Evolutionary conservation across 805 yeast species (phyloP).

Genomic region (Lachancea cidri): DNA sequence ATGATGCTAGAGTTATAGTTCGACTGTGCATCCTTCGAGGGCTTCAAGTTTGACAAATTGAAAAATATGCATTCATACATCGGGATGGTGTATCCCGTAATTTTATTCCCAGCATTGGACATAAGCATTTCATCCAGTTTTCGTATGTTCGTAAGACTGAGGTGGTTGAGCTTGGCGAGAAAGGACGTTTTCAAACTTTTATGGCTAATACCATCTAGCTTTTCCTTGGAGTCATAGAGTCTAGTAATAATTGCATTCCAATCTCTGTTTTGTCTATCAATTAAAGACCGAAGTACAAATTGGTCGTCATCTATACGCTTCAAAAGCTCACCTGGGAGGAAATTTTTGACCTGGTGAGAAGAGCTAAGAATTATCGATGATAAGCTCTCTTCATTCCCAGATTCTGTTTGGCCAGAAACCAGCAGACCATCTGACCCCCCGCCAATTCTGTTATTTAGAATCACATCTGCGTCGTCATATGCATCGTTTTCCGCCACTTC

Average conservation of each 20-base stretch:
- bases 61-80: conserved; percentile 26
- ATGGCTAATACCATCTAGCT: conserved; percentile 13
- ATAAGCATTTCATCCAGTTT: conserved; percentile 25
- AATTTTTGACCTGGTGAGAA: conserved; percentile 10
- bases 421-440: too few relatives aligned
- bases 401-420: too few relatives aligned
- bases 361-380: conserved; percentile 18
- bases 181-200: conserved; percentile 11
- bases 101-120: conserved; percentile 13
- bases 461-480: conserved; percentile 2
- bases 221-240: conserved; percentile 13
- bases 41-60: conserved; percentile 16
- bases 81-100: conserved; percentile 8
- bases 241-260: conserved; percentile 26
- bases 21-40: not conserved
- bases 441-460: too few relatives aligned
- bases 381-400: conserved; percentile 4
- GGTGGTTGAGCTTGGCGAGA: conserved; percentile 8
- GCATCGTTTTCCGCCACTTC: not conserved
- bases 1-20: conserved; percentile 10
- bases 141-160: conserved; percentile 24
- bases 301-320: conserved; percentile 22
- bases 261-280: conserved; percentile 19
- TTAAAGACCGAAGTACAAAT: conserved; percentile 18
- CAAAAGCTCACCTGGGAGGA: conserved; percentile 19